phyloP scores from a whole-genome alignment of 108 stramenopile species.

The Parmales sp. region DNA sequence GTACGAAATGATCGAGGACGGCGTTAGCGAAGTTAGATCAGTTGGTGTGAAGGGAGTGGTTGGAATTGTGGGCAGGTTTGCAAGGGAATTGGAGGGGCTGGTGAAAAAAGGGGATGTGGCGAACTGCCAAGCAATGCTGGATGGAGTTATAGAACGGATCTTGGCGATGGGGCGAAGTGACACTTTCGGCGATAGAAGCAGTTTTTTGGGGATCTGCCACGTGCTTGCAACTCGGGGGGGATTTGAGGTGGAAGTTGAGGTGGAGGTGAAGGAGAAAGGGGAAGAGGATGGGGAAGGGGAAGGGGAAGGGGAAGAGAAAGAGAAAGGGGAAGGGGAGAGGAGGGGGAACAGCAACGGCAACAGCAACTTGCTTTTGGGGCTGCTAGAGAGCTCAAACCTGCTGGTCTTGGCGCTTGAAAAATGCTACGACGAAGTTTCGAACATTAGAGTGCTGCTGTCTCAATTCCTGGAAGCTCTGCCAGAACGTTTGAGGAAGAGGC shows the following conservation, averaged over 20 bases:
- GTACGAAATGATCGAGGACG: slow-evolving; percentile 55
- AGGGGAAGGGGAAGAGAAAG: neutral
- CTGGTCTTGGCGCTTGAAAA: neutral
- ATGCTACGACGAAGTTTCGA: neutral
- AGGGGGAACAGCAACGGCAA: neutral
- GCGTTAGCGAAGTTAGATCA: slow-evolving; percentile 46
- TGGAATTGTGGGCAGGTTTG: neutral
- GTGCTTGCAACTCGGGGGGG: neutral
- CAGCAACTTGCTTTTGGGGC: neutral
- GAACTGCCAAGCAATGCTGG: neutral
- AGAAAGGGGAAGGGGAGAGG: neutral
- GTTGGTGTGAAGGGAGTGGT: neutral
- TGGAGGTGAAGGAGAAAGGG: neutral
- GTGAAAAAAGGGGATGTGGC: neutral
- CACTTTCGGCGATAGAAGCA: neutral
- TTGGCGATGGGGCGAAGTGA: neutral
- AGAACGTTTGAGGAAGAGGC: neutral
- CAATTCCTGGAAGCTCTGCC: neutral
- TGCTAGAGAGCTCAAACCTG: neutral
- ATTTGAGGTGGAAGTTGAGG: neutral
- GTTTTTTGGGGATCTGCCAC: neutral
- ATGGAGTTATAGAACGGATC: neutral
- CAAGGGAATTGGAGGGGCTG: neutral
- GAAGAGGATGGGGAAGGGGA: neutral
- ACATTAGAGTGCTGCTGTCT: neutral